Evolutionary conservation across 345 rosid species (phyloP).

Genomic region (Fremontodendron californicum): DNA sequence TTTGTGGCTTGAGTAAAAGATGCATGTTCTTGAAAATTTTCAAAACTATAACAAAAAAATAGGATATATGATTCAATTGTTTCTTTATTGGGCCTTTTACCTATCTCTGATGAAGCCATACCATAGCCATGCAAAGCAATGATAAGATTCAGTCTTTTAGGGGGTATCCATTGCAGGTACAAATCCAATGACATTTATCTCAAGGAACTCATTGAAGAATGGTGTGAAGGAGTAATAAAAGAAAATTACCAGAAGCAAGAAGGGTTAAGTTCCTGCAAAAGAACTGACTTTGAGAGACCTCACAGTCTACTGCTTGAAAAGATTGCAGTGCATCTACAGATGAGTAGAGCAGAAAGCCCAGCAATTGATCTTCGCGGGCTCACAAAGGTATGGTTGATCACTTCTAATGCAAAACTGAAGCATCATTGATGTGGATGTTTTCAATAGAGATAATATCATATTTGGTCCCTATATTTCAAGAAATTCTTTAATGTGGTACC

Average conservation of each 20-base stretch:
- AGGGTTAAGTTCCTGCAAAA: conserved; percentile 30
- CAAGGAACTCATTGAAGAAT: conserved; percentile 81
- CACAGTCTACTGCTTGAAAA: conserved; percentile 71
- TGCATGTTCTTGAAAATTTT: background rate
- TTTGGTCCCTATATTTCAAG: background rate
- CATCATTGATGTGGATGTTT: background rate
- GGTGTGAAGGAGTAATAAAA: conserved; percentile 93
- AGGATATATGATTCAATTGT: too few species aligned
- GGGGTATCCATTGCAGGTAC: conserved; percentile 48
- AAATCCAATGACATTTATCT: conserved; percentile 76
- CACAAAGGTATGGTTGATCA: conserved; percentile 48
- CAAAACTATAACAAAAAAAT: too few species aligned
- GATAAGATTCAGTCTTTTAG: background rate
- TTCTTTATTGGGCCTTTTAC: background rate
- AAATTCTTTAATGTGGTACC: background rate
- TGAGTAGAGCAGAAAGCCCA: conserved; percentile 45
- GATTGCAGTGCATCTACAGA: conserved; percentile 68
- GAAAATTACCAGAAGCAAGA: conserved; percentile 35
- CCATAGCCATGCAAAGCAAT: background rate
- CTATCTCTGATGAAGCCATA: background rate
- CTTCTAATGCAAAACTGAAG: background rate
- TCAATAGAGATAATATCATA: background rate
- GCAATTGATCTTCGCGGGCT: conserved; percentile 79
- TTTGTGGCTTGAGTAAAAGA: background rate
- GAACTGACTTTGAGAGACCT: conserved; percentile 41